A percentile compares a stretch with the other conserved stretches of the same genome.
Evolutionary conservation across 1,284 basidiomycete genomes (phyloP).

Genomic region (Cryptococcus jaspeensis): DNA sequence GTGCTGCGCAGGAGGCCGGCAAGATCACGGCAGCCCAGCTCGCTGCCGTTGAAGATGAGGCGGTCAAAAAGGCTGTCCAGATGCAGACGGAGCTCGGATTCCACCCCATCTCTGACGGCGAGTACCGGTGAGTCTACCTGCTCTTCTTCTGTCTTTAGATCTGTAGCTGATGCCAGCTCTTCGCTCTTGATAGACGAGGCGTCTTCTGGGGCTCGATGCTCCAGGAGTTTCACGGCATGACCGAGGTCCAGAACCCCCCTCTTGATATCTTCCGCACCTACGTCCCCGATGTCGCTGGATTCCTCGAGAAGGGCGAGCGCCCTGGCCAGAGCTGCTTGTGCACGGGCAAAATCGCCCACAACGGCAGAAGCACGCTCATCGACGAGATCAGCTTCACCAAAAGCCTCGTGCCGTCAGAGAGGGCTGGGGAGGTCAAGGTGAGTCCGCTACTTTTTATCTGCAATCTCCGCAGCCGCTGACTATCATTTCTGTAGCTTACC

Average conservation of each 20-base stretch:
- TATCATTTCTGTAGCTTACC: constrained; percentile 63
- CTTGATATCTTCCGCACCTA: constrained; percentile 34
- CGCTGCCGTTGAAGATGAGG: constrained; percentile 44
- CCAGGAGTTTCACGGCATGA: constrained; percentile 65
- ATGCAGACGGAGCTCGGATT: constrained; percentile 41
- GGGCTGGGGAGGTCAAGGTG: constrained; percentile 9
- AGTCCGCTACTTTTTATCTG: background rate
- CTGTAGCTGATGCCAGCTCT: background rate
- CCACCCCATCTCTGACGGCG: constrained; percentile 50
- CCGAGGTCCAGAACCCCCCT: constrained; percentile 57
- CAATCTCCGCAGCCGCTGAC: background rate
- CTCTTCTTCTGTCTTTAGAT: background rate
- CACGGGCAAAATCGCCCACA: constrained; percentile 37
- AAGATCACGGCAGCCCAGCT: constrained; percentile 35
- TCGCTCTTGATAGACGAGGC: constrained; percentile 20
- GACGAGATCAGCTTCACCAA: constrained; percentile 46
- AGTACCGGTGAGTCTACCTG: constrained; percentile 33
- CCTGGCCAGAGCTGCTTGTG: constrained; percentile 30
- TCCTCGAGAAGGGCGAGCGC: constrained; percentile 28
- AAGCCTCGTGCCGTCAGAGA: constrained; percentile 27
- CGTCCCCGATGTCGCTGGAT: constrained; percentile 27
- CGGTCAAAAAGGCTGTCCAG: constrained; percentile 47
- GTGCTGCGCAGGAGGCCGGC: constrained; percentile 36
- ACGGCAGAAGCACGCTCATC: constrained; percentile 38
- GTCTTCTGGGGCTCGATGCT: constrained; percentile 58